Base-by-base conservation (phyloP, 2,329 filamentous ascomycete species). In the Fusarium anthophilum region DNA sequence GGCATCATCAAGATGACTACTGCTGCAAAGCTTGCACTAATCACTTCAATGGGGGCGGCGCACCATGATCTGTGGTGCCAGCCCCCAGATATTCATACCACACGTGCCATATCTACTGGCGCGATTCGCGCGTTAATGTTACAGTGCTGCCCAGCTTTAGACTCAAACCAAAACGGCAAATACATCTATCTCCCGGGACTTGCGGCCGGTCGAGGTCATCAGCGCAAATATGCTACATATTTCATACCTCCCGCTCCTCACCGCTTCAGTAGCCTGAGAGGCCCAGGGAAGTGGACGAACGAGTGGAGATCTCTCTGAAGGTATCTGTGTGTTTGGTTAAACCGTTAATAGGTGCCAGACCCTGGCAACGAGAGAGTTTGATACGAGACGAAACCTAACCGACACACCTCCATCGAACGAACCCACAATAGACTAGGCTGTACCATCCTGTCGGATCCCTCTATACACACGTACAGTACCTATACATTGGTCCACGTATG, bases 371-470 rank as follows among this genome's bases (percentile, higher is more conserved):
- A 65, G 48, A 55, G 37, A 64, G n/a, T 28, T 65, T 56, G 68
- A 72, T 72, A 72, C 61, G 63, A 74, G 59, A 69, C 50, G 71
- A 65, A 65, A 63, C 58, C 68, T 64, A 44, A 69, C 43, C 51
- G 59, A 61, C 71, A 64, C 58, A 66, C 56, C 43, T 58, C 56
- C 56, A 65, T 54, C 55, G 43, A 69, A 54, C 55, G 51, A 69
- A 57, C 44, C 70, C 63, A 69, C 66, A 51, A 54, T 50, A 47
- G 66, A 75, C 76, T 72, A 73, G 76, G 75, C 66, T 68, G 75
- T 73, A 78, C 76, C 76, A 63, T 69, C 70, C 73, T 53, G 63
- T 75, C 76, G 76, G 76, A 77, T 78, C 60, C 61, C 63, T 61
- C 43, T 58, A 55, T 59, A 48, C 44, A 56, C 39, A 38, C 48